A percentile compares a stretch with the other conserved stretches of the same genome.
phyloP scores from a whole-genome alignment of 345 rosid species.

The Erodium maritimum region DNA sequence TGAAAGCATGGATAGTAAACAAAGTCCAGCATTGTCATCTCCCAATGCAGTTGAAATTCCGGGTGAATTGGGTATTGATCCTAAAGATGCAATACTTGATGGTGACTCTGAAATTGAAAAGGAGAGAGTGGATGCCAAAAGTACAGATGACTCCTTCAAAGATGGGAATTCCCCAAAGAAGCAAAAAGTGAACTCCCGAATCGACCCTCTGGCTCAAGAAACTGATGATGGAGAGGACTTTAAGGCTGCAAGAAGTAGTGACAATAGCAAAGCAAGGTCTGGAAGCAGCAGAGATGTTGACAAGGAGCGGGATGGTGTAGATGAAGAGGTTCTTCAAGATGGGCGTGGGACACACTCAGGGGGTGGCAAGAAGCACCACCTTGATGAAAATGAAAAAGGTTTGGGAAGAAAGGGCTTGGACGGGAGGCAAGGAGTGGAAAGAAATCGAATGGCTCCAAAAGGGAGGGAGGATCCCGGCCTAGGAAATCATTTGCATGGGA shows the following conservation, averaged over 20 bases:
- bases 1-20: conserved; percentile 50
- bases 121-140: conserved; percentile 19
- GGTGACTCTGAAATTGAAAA: conserved; percentile 40
- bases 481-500: conserved; percentile 27
- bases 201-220: conserved; percentile 33
- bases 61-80: conserved; percentile 43
- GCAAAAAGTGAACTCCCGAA: conserved; percentile 26
- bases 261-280: conserved; percentile 79
- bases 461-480: conserved; percentile 40
- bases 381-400: conserved; percentile 41
- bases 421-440: conserved; percentile 50
- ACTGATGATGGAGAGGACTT: conserved; percentile 55
- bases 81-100: conserved; percentile 34
- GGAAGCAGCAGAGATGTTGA: conserved; percentile 71
- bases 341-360: conserved; percentile 29
- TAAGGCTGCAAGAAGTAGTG: conserved; percentile 84
- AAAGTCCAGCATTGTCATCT: conserved; percentile 27
- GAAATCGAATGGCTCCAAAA: conserved; percentile 28
- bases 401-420: conserved; percentile 50
- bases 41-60: conserved; percentile 31
- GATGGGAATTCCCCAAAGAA: conserved; percentile 27
- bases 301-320: conserved; percentile 51
- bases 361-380: conserved; percentile 33
- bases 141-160: conserved; percentile 14
- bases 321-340: conserved; percentile 81